Conservation (phyloP, 352 stramenopile genomes). For the Pythium pectinolyticum region DNA sequence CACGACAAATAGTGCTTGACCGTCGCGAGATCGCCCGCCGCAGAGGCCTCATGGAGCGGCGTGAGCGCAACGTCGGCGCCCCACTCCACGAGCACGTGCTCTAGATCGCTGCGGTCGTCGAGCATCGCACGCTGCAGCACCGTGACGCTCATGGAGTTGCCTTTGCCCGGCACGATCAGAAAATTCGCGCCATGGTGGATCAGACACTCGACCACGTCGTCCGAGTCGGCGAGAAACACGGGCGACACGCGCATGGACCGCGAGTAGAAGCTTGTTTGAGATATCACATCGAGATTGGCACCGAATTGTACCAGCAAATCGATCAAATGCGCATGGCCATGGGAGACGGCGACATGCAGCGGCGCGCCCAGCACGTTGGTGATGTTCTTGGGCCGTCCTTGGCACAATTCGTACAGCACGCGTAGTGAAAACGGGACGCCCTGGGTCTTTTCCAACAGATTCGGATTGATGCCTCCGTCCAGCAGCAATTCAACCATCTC, state of each 20-base stretch:
- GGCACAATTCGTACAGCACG: slow-evolving; percentile 65
- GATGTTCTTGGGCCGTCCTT: slow-evolving; percentile 63
- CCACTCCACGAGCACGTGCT: slow-evolving; percentile 64
- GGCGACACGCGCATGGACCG: slow-evolving; percentile 66
- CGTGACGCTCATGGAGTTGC: slow-evolving; percentile 64
- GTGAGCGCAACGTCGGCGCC: slow-evolving; percentile 77
- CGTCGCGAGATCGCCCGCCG: slow-evolving; percentile 48
- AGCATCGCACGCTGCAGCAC: slow-evolving; percentile 73
- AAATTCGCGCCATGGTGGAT: slow-evolving; percentile 71
- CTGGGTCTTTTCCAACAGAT: slow-evolving; percentile 80
- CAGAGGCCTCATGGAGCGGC: slow-evolving; percentile 66
- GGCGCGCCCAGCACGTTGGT: slow-evolving; percentile 64
- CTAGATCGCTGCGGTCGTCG: slow-evolving; percentile 55
- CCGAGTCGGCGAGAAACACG: slow-evolving; percentile 71
- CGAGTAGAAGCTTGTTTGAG: slow-evolving; percentile 65
- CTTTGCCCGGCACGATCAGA: slow-evolving; percentile 59
- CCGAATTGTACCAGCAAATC: slow-evolving; percentile 55
- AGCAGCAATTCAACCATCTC: slow-evolving; percentile 57
- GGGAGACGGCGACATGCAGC: slow-evolving; percentile 67
- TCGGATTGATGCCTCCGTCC: slow-evolving; percentile 61
- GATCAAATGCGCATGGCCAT: slow-evolving; percentile 63
- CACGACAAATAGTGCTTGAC: slow-evolving; percentile 59
- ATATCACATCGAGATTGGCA: slow-evolving; percentile 64
- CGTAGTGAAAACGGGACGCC: slow-evolving; percentile 58
- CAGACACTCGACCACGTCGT: slow-evolving; percentile 65